These are phyloP conservation scores for Amaranthus tricolor DNA, from an alignment of 179 eudicot species.

Conservation along the genomic window DNA sequence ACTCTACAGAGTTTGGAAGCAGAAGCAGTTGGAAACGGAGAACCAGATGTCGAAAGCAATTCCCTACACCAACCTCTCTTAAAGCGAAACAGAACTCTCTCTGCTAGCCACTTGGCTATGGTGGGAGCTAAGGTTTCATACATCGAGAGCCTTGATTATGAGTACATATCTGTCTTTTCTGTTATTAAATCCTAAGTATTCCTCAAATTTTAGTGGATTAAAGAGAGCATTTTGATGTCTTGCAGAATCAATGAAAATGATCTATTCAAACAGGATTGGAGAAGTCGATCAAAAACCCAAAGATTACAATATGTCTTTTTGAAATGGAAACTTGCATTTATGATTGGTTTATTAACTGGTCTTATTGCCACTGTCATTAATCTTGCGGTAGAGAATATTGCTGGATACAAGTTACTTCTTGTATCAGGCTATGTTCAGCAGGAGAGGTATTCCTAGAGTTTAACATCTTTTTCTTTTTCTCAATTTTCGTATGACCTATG, in stretches of 20 bases:
- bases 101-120: constrained; percentile 70
- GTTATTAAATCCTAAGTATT: background rate
- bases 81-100: constrained; percentile 56
- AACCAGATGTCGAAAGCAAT: constrained; percentile 47
- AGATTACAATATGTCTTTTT: constrained; percentile 71
- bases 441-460: constrained; percentile 39
- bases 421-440: constrained; percentile 55
- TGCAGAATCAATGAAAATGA: constrained; percentile 89
- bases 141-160: constrained; percentile 90
- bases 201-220: background rate
- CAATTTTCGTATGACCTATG: no score
- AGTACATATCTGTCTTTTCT: constrained; percentile 36
- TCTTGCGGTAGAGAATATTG: constrained; percentile 86
- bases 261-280: constrained; percentile 92
- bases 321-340: constrained; percentile 79
- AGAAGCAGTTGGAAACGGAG: constrained; percentile 27
- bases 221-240: constrained; percentile 4
- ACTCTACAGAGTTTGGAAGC: constrained; percentile 23
- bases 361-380: constrained; percentile 69
- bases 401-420: constrained; percentile 70
- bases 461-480: background rate
- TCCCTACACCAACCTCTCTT: constrained; percentile 52
- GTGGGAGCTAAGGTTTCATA: constrained; percentile 87
- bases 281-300: constrained; percentile 75
- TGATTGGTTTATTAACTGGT: constrained; percentile 81